Base-by-base conservation (phyloP, 2,329 filamentous ascomycete genomes). In the Cordyceps cicadae region DNA sequence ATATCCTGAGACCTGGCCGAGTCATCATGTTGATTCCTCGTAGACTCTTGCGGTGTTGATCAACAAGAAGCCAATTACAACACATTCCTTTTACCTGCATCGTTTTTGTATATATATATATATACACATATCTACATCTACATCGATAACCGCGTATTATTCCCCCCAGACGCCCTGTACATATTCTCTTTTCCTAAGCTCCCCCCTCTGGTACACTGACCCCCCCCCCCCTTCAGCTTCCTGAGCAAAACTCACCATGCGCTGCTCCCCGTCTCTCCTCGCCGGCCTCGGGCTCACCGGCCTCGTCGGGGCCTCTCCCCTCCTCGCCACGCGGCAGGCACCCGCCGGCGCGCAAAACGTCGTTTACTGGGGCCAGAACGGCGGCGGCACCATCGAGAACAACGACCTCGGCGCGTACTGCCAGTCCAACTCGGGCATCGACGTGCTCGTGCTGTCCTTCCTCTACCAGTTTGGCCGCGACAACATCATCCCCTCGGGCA, bases 381-480 rank as follows among this genome's bases (percentile, higher is more conserved):
- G 65, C 45, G 73, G 65, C 17, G 59, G 57, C 12, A 46, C 69
- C 4, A 64, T 70, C 34, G 72, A 73, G 63, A 72, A 74, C 63
- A 73, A 73, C 46, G 70, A 75, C 63, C 68, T 75, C 54, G 66
- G 68, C 49, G 58, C 66, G 5, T 77, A 77, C 67, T 78, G 76
- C 63, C 71, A 67, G 12, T 62, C 69, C 0, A 66, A 67, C 9
- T 63, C 74, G 1, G 75, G 74, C 15, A 73, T 78, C 51, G 74
- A 78, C 63, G 71, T 78, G 45, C 66, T 79, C 39, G 75, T 77
- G 1, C 68, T 79, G 7, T 68, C 75, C 19, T 79, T 79, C 64
- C 62, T 79, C 7, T 76, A 75, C 65, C 56, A 70, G 34, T 79
- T 67, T 58, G 73, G 74, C 26, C 34, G 26, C 32, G 70, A 68